Evolutionary conservation across 495 filamentous ascomycete genomes (phyloP), one percentile per base, ranked within the genome.

Genomic region (Cladorrhinum samala): DNA sequence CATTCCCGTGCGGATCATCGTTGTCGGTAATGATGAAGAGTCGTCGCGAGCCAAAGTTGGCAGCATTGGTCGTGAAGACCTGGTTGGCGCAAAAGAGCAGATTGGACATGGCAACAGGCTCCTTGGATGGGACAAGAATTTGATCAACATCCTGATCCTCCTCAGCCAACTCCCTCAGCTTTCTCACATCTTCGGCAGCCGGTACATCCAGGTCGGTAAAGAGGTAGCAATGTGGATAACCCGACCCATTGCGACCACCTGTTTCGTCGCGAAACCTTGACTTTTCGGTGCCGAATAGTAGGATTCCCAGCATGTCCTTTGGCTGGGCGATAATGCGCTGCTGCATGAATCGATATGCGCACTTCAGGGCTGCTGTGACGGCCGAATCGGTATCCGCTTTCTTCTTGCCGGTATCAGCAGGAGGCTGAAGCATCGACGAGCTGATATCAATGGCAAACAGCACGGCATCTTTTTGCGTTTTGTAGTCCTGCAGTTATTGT

Each of bases 321-420:
- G 94, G 94, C 56, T 91, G 91, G 2, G 91, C 91, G 62, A 99
- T 96, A 60, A 99, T 96, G 52, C 94, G 85, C 70, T 96, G 92
- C 71, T 96, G 91, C 86, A 97, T 96, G 49, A 99, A 77, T 49
- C 87, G 80, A 60, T 95, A 94, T 49, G 94, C 92, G 63, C 91
- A 96, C 75, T 95, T 95, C 21, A 99, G 75, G 6, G 94, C 91
- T 16, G 94, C 91, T 2, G 83, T 78, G 1, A 84, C 73, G 1
- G 91, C 82, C 18, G 83, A 84, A 58, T 89, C 87, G 54, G 73
- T 81, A 40, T 83, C 78, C 45, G 79, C 75, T 66, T 92, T 91
- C 74, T 86, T 92, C 39, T 82, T 68, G 59, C 83, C 80, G 18
- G 77, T 75, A 1, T 76, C 70, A 2, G 80, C 77, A 46, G 87